Percentiles rank a stretch among this genome's conserved stretches.
phyloP scores from a whole-genome alignment of 805 yeast species.

The Ascoidea rubescens region DNA sequence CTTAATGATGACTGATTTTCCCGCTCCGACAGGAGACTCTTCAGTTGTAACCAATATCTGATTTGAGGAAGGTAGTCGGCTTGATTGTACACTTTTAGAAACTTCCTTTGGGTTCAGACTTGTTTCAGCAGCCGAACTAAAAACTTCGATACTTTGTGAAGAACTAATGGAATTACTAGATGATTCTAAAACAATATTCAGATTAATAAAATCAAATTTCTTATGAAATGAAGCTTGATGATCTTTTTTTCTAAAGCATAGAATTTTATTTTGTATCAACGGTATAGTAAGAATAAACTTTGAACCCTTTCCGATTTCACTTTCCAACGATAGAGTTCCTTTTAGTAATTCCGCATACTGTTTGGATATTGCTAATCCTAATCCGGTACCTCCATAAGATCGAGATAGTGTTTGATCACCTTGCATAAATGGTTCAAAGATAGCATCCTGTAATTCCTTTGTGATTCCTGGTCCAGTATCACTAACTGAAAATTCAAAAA shows the following conservation, averaged over 20 bases:
- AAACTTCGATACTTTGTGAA: neutral
- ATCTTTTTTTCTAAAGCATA: neutral
- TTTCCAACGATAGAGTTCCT: slow-evolving; percentile 65
- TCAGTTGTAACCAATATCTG: too few relatives aligned
- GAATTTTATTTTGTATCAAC: slow-evolving; percentile 31
- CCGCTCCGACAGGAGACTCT: too few relatives aligned
- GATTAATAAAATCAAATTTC: too few relatives aligned
- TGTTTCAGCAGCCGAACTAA: neutral
- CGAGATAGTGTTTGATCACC: slow-evolving; percentile 90
- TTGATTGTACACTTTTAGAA: too few relatives aligned
- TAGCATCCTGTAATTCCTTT: slow-evolving; percentile 62
- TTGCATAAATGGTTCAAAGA: slow-evolving; percentile 93
- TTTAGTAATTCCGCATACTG: slow-evolving; percentile 87
- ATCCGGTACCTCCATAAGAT: slow-evolving; percentile 91
- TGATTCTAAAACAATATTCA: too few relatives aligned
- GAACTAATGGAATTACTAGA: too few relatives aligned
- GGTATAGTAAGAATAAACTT: slow-evolving; percentile 75
- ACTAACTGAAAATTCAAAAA: slow-evolving; percentile 53
- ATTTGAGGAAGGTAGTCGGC: too few relatives aligned
- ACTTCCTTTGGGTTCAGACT: neutral
- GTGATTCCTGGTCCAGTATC: slow-evolving; percentile 97
- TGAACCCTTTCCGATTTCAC: slow-evolving; percentile 72
- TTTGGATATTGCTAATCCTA: slow-evolving; percentile 80
- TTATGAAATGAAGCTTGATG: neutral
- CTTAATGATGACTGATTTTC: too few relatives aligned